Base-by-base conservation (phyloP, 2,329 filamentous ascomycete genomes). In the Fusarium sp. region DNA sequence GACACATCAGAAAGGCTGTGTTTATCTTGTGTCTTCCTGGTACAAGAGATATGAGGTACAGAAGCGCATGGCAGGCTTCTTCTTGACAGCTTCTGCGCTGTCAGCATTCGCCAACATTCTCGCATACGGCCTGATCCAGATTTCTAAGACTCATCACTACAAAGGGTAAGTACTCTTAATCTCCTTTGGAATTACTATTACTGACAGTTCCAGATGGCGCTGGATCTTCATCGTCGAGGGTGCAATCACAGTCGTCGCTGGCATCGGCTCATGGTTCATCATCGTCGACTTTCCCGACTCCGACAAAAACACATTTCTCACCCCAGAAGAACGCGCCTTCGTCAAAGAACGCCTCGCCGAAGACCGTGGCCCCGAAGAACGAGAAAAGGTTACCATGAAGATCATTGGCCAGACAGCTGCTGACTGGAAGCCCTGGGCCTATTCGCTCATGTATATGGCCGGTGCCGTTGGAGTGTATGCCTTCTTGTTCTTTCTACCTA, bases 161-260 rank as follows among this genome's bases (percentile, higher is more conserved):
- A 73, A 73, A 19, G 66, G 70, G 70, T 59, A 4, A 28, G n/a
- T n/a, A n/a, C n/a, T n/a, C n/a, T n/a, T n/a, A n/a, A n/a, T n/a
- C n/a, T n/a, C n/a, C n/a, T n/a, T n/a, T n/a, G n/a, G n/a, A n/a
- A n/a, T n/a, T n/a, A n/a, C n/a, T n/a, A n/a, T n/a, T n/a, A n/a
- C n/a, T n/a, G n/a, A n/a, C n/a, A n/a, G n/a, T n/a, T n/a, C n/a
- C n/a, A 72, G 69, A 35, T 73, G 71, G 71, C 57, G 71, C 1
- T 71, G 71, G 71, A 73, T 73, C 18, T 73, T 71, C n/a, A 73
- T 73, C n/a, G 21, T 73, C 2, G 70, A 73, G 21, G 71, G 71
- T 16, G 59, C 61, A 6, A 60, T 73, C 3, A 73, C 71, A 8
- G 66, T 73, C 2, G 3, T 73, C 7, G 66, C 71, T 1, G 71